Percentiles rank a stretch among this genome's conserved stretches.
Conservation (phyloP, 208 protist species). For the Trypanosoma lewisi region DNA sequence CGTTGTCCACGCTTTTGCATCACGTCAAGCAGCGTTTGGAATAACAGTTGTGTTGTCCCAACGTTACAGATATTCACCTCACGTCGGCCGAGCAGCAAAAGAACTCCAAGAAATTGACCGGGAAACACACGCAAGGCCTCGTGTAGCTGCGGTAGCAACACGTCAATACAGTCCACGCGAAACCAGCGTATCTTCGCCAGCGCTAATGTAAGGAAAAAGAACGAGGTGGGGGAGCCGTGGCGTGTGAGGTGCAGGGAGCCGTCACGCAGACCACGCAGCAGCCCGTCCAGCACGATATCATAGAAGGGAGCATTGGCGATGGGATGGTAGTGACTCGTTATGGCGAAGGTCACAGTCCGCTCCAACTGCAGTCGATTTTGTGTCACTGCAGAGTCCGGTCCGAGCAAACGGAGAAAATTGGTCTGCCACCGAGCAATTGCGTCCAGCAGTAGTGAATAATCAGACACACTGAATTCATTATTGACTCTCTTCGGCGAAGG, state of each 20-base stretch:
- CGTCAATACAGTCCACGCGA: conserved; percentile 26
- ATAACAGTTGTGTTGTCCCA: conserved; percentile 36
- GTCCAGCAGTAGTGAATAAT: conserved; percentile 39
- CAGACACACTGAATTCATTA: conserved; percentile 6
- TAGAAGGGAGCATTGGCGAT: conserved; percentile 45
- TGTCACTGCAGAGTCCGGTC: neutral
- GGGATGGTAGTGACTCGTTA: conserved; percentile 27
- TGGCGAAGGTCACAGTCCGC: neutral
- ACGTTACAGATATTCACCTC: conserved; percentile 40
- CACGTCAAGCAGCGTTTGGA: conserved; percentile 42
- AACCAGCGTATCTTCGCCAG: conserved; percentile 59
- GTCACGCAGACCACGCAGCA: conserved; percentile 31
- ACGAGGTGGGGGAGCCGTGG: conserved; percentile 29
- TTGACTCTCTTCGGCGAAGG: neutral
- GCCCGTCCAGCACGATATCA: conserved; percentile 20
- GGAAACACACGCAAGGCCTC: conserved; percentile 43
- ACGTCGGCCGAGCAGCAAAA: conserved; percentile 49
- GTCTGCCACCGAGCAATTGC: conserved; percentile 50
- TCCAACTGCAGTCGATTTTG: neutral
- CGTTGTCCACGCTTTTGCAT: conserved; percentile 33
- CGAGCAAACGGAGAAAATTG: conserved; percentile 16
- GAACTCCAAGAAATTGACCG: conserved; percentile 43
- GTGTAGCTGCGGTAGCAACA: conserved; percentile 42
- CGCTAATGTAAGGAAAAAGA: conserved; percentile 70
- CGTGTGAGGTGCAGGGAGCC: conserved; percentile 27